Conservation (phyloP, 495 filamentous ascomycete genomes). For the Baudoinia panamericana region DNA sequence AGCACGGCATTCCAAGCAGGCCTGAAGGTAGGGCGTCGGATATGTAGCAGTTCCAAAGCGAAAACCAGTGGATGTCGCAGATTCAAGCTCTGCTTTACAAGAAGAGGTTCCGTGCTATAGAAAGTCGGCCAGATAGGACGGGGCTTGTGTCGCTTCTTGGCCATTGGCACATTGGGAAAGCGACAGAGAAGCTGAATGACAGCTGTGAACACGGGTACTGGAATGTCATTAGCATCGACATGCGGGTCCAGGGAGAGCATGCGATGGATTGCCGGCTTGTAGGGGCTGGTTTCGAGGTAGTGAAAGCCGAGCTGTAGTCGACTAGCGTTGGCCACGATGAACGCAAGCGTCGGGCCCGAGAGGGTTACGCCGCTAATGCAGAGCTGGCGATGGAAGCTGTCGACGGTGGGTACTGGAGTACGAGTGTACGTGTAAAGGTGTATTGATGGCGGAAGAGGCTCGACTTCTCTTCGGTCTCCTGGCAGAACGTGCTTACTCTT, state of each 20-base stretch:
- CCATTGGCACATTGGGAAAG: constrained; percentile 21
- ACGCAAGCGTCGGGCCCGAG: constrained; percentile 32
- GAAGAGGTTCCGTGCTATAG: not conserved
- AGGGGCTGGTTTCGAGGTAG: constrained; percentile 31
- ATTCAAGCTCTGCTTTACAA: constrained; percentile 14
- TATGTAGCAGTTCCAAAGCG: constrained; percentile 33
- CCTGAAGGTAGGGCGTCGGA: constrained; percentile 25
- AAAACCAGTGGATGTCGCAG: constrained; percentile 28
- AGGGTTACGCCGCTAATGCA: constrained; percentile 35
- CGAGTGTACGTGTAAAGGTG: constrained; percentile 45
- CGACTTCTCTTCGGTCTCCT: constrained; percentile 48
- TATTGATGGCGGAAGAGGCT: constrained; percentile 42
- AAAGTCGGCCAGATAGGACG: not conserved
- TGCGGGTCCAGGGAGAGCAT: not conserved
- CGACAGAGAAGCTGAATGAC: constrained; percentile 38
- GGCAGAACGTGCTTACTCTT: constrained; percentile 33
- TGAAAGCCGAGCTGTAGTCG: constrained; percentile 31
- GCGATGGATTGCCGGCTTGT: not conserved
- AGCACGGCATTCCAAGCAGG: constrained; percentile 31
- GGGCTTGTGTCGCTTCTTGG: not conserved
- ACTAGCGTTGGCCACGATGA: constrained; percentile 36
- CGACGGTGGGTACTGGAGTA: constrained; percentile 40
- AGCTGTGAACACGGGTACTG: constrained; percentile 33
- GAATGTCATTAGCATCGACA: constrained; percentile 19
- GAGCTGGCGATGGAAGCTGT: constrained; percentile 45